Conservation (phyloP, 257 asterid genomes). For the Cruciata laevipes region DNA sequence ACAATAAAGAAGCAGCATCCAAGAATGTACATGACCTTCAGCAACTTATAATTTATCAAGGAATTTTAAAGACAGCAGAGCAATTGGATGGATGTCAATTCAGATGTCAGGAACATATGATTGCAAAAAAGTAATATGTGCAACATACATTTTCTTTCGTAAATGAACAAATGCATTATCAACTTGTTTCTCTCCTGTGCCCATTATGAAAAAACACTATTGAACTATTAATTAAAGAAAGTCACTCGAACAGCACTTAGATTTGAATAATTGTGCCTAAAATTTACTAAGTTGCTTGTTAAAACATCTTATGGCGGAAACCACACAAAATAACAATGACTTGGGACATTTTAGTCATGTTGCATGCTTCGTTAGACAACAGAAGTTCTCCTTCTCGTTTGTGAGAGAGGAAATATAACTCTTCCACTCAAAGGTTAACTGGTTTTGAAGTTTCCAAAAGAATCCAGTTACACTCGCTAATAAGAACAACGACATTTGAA, state of each 20-base stretch:
- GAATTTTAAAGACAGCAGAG: background rate
- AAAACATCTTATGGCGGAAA: background rate
- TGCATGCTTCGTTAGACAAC: too few species aligned
- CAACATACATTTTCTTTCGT: background rate
- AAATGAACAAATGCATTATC: background rate
- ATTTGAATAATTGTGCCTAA: too few species aligned
- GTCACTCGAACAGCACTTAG: background rate
- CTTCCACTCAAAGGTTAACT: background rate
- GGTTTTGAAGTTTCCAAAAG: background rate
- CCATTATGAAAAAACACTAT: background rate
- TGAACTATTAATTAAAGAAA: background rate
- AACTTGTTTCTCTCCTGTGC: background rate
- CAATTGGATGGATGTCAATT: background rate
- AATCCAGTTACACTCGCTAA: background rate
- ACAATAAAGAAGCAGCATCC: background rate
- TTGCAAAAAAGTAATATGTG: background rate
- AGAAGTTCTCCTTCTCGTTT: too few species aligned
- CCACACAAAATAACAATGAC: background rate
- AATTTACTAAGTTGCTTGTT: background rate
- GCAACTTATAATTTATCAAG: background rate
- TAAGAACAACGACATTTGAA: background rate
- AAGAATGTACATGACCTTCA: background rate
- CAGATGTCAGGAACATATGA: background rate
- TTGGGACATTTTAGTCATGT: background rate
- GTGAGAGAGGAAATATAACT: background rate